A percentile compares a stretch with the other conserved stretches of the same genome.
Conservation (phyloP, 164 flowering plant genomes). For the Sedum album region DNA sequence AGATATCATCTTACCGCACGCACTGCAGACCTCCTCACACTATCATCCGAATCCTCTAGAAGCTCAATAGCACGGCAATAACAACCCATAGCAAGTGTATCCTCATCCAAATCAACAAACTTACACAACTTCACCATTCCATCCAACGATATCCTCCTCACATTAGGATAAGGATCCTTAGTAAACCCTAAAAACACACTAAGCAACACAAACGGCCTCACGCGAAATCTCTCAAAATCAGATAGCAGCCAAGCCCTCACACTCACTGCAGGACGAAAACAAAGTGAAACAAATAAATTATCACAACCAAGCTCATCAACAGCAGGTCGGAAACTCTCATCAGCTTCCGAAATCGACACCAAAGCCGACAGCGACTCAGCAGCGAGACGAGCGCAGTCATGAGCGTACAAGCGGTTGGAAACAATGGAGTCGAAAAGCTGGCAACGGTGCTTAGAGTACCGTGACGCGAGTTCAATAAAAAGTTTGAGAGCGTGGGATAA, state of each 20-base stretch:
- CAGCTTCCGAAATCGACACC: constrained; percentile 19
- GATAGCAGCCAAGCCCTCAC: constrained; percentile 42
- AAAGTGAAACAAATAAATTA: constrained; percentile 25
- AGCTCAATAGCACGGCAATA: constrained; percentile 61
- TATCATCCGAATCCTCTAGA: constrained; percentile 46
- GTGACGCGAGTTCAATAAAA: constrained; percentile 30
- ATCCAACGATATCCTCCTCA: constrained; percentile 55
- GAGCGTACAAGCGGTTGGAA: constrained; percentile 14
- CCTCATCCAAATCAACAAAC: constrained; percentile 22
- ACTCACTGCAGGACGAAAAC: constrained; percentile 30
- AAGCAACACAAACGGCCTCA: constrained; percentile 30
- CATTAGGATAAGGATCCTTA: constrained; percentile 66
- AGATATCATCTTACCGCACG: constrained; percentile 30
- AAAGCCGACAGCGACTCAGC: constrained; percentile 32
- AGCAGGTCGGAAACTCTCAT: constrained; percentile 2
- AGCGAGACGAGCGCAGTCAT: constrained; percentile 23
- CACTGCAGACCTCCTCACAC: constrained; percentile 54
- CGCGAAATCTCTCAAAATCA: constrained; percentile 28
- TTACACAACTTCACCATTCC: constrained; percentile 38
- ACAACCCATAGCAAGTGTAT: constrained; percentile 35
- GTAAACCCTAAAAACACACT: constrained; percentile 53
- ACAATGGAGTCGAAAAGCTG: constrained; percentile 22
- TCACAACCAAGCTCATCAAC: constrained; percentile 23
- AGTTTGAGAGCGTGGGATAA: constrained; percentile 37
- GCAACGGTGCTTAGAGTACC: constrained; percentile 21